A percentile compares a stretch with the other conserved stretches of the same genome.
Conservation (phyloP, 163 green algal species). For the Trebouxiophyceae sp. region DNA sequence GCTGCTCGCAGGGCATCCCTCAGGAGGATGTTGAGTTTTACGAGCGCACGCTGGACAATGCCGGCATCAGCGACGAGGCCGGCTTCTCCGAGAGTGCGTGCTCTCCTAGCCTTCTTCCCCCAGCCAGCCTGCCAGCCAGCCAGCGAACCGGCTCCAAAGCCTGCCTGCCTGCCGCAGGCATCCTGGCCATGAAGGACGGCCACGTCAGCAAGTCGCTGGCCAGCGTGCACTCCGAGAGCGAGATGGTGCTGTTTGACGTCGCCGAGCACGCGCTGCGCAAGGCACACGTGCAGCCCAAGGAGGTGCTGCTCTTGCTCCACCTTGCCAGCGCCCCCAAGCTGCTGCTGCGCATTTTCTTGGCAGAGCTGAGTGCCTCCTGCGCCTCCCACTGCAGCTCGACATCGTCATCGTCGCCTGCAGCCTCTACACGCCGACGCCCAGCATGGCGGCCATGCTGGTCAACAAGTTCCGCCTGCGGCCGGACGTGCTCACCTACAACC, state of each 20-base stretch:
- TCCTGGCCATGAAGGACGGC: too few relatives aligned
- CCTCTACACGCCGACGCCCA: slow-evolving; percentile 4
- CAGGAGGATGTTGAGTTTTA: slow-evolving; percentile 44
- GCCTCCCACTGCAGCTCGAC: slow-evolving; percentile 2
- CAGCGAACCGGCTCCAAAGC: too few relatives aligned
- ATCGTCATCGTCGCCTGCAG: slow-evolving; percentile 6
- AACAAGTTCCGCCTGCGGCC: slow-evolving; percentile 83
- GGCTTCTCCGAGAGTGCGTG: too few relatives aligned
- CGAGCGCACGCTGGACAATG: slow-evolving; percentile 24
- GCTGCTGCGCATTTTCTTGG: background rate
- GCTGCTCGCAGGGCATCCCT: slow-evolving; percentile 37
- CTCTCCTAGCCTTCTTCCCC: too few relatives aligned
- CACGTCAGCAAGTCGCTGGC: too few relatives aligned
- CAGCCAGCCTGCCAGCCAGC: too few relatives aligned
- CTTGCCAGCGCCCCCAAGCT: too few relatives aligned
- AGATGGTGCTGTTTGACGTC: slow-evolving; percentile 70
- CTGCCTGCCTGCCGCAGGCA: too few relatives aligned
- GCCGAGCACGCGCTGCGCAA: slow-evolving; percentile 55
- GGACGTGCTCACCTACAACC: slow-evolving; percentile 60
- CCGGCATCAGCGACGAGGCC: slow-evolving; percentile 11
- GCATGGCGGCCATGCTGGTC: slow-evolving; percentile 27
- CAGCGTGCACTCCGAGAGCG: slow-evolving; percentile 60
- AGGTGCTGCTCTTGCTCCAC: background rate
- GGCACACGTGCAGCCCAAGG: slow-evolving; percentile 11
- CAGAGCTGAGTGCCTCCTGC: too few relatives aligned